Evolutionary conservation across 2,329 filamentous ascomycete species (phyloP).

Genomic region (Paraphaeosphaeria minitans): DNA sequence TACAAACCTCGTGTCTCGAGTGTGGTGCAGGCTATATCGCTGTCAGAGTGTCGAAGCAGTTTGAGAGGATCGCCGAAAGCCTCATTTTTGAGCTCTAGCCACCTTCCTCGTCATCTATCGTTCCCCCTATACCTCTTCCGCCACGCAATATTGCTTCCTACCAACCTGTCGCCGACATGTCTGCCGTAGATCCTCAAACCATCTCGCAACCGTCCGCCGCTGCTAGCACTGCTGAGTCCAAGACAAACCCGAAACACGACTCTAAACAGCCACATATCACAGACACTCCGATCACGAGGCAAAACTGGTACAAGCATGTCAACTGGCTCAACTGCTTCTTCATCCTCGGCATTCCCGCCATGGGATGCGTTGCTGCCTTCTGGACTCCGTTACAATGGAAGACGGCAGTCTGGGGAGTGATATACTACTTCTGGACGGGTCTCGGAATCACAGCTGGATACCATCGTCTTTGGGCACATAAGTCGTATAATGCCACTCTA

Average conservation of each 20-base stretch:
- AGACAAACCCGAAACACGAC: conserved; percentile 59
- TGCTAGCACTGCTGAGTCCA: conserved; percentile 58
- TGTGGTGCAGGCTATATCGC: too few relatives aligned
- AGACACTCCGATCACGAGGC: conserved; percentile 77
- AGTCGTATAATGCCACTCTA: conserved; percentile 52
- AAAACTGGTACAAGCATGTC: conserved; percentile 90
- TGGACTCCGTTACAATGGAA: conserved; percentile 78
- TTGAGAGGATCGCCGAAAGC: too few relatives aligned
- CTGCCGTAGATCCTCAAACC: conserved; percentile 56
- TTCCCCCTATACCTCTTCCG: too few relatives aligned
- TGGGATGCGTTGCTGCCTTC: conserved; percentile 75
- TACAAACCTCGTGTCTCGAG: too few relatives aligned
- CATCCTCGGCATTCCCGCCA: conserved; percentile 77
- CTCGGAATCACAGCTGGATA: conserved; percentile 66
- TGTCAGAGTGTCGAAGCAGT: too few relatives aligned
- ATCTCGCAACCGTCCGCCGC: conserved; percentile 52
- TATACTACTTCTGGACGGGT: conserved; percentile 85
- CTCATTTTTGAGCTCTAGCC: too few relatives aligned
- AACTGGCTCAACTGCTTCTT: conserved; percentile 90
- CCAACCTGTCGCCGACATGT: conserved; percentile 55
- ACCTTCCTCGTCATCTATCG: too few relatives aligned
- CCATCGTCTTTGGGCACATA: conserved; percentile 75
- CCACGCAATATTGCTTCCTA: too few relatives aligned
- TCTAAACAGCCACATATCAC: conserved; percentile 84
- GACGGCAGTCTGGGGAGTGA: conserved; percentile 74